phyloP scores from a whole-genome alignment of 1,284 basidiomycete species.

The Trichosporon inkin region DNA sequence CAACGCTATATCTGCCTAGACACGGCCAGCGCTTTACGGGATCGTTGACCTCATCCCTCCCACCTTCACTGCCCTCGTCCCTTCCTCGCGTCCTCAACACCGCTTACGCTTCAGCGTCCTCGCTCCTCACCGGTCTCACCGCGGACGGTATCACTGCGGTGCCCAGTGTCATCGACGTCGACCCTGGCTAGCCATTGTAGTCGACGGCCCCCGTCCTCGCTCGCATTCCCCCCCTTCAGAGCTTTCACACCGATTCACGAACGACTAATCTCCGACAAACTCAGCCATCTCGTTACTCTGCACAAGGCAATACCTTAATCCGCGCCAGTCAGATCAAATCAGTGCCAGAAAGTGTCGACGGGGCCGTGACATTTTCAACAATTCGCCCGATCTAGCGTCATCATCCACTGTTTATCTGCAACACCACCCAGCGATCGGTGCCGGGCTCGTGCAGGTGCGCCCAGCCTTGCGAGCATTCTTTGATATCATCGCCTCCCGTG shows the following conservation, averaged over 20 bases:
- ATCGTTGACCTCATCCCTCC: neutral
- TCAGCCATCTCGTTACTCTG: slow-evolving; percentile 3
- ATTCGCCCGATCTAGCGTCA: slow-evolving; percentile 3
- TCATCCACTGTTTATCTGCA: neutral
- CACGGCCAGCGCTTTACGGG: neutral
- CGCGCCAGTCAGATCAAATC: neutral
- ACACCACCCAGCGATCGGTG: no score
- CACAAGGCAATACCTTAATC: neutral
- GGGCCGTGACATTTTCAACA: neutral
- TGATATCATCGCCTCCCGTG: no score
- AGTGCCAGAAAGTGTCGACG: neutral
- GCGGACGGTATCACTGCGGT: no score
- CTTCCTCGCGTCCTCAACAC: no score
- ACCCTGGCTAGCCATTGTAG: no score
- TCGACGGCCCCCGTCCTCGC: no score
- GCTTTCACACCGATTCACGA: neutral
- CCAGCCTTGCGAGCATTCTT: no score
- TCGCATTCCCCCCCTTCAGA: neutral
- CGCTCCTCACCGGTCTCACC: no score
- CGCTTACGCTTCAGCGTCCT: no score
- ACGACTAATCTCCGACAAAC: neutral
- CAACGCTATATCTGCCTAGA: slow-evolving; percentile 6
- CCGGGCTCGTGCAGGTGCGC: no score
- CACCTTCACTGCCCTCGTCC: neutral
- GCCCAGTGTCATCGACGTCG: no score